phyloP scores from a whole-genome alignment of 1,139 yeast genomes.

The Trichomonascaceae sp. region DNA sequence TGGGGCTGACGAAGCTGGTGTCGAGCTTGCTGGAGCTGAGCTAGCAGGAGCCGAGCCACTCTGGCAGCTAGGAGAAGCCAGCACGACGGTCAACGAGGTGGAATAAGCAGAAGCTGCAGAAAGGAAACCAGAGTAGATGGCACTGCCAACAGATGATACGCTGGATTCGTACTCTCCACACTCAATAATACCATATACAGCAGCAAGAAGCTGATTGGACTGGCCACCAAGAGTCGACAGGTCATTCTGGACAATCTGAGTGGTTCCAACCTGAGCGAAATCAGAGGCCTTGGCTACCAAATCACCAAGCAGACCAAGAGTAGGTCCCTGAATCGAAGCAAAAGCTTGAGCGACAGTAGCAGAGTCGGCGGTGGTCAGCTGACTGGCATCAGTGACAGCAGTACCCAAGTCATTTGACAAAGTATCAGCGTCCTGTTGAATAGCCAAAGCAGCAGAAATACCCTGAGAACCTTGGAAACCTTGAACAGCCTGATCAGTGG shows the following conservation, averaged over 20 bases:
- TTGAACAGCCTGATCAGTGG: constrained; percentile 15
- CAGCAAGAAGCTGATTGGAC: constrained; percentile 14
- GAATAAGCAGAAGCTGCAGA: constrained; percentile 1
- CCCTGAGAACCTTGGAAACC: constrained; percentile 14
- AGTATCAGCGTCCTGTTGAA: constrained; percentile 13
- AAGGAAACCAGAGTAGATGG: constrained; percentile 13
- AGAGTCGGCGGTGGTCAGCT: constrained; percentile 11
- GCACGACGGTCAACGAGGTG: not conserved
- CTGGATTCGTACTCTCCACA: constrained; percentile 10
- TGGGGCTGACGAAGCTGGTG: constrained; percentile 12
- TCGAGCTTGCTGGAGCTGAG: constrained; percentile 9
- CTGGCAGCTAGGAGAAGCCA: not conserved
- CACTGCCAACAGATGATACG: constrained; percentile 3
- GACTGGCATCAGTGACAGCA: constrained; percentile 13
- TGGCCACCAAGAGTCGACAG: constrained; percentile 11
- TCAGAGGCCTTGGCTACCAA: constrained; percentile 14
- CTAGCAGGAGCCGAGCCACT: constrained; percentile 10
- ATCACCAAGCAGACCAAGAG: constrained; percentile 13
- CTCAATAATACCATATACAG: constrained; percentile 13
- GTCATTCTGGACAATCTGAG: constrained; percentile 16
- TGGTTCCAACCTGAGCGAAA: constrained; percentile 14
- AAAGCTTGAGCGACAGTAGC: constrained; percentile 13
- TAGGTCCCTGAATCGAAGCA: constrained; percentile 11
- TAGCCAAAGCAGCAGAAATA: constrained; percentile 13
- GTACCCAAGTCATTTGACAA: constrained; percentile 11